phyloP scores from a whole-genome alignment of 1,284 basidiomycete genomes.

The Marasmius oreades region DNA sequence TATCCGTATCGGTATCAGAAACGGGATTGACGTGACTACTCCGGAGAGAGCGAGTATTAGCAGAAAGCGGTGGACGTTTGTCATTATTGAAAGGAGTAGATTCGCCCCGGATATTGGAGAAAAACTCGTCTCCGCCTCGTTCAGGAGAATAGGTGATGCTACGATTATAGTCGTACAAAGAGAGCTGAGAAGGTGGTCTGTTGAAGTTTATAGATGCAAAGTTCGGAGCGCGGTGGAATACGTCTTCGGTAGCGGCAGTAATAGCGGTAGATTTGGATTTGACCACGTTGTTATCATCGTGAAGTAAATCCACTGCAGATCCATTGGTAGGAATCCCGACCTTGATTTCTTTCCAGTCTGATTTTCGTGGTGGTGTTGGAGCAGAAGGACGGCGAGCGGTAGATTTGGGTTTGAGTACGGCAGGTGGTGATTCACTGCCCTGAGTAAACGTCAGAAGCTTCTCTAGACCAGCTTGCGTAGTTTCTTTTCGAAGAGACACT shows the following conservation, averaged over 20 bases:
- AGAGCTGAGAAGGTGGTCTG: slow-evolving; percentile 40
- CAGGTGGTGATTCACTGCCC: slow-evolving; percentile 13
- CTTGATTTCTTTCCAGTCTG: slow-evolving; percentile 9
- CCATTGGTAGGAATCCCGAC: background rate
- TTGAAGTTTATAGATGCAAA: slow-evolving; percentile 34
- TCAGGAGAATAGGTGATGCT: slow-evolving; percentile 17
- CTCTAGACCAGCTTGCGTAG: slow-evolving; percentile 9
- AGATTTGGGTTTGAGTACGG: too few species aligned
- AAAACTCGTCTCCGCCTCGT: slow-evolving; percentile 20
- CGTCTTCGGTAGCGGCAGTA: slow-evolving; percentile 10
- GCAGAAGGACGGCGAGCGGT: slow-evolving; percentile 28
- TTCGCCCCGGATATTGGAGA: slow-evolving; percentile 23
- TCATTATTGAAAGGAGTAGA: slow-evolving; percentile 25
- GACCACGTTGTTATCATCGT: background rate
- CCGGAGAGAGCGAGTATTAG: background rate
- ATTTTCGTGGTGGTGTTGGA: slow-evolving; percentile 19
- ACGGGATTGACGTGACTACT: background rate
- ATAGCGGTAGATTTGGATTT: slow-evolving; percentile 16
- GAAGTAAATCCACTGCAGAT: slow-evolving; percentile 9
- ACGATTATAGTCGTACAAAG: slow-evolving; percentile 26
- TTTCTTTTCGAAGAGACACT: background rate
- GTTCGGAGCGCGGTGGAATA: slow-evolving; percentile 18
- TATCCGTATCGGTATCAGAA: slow-evolving; percentile 12
- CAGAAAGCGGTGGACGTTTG: background rate
- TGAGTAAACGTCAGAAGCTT: slow-evolving; percentile 20